phyloP scores from a whole-genome alignment of 305 asterid species.

The Fraxinus floribunda region DNA sequence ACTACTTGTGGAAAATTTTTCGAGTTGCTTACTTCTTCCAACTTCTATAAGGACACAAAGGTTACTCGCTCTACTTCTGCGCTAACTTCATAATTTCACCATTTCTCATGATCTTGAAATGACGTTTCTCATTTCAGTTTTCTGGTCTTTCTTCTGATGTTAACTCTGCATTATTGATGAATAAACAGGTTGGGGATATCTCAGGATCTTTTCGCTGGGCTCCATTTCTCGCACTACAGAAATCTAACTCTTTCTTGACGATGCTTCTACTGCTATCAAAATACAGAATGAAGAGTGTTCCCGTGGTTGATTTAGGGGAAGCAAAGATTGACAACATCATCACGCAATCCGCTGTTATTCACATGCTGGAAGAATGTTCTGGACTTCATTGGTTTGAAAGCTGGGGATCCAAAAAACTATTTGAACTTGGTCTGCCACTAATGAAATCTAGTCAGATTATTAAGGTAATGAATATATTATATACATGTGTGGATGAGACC shows the following conservation, averaged over 20 bases:
- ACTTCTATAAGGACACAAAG: constrained; percentile 87
- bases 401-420: constrained; percentile 86
- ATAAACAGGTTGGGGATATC: constrained; percentile 78
- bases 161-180: constrained; percentile 9
- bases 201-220: constrained; percentile 99
- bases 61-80: constrained; percentile 29
- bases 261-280: constrained; percentile 91
- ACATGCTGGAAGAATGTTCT: constrained; percentile 93
- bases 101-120: not conserved
- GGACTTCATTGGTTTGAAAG: constrained; percentile 98
- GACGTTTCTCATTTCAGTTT: not conserved
- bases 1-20: constrained; percentile 80
- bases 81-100: not conserved
- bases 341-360: constrained; percentile 93
- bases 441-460: constrained; percentile 57
- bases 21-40: constrained; percentile 79
- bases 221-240: constrained; percentile 93
- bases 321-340: constrained; percentile 71
- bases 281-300: constrained; percentile 93
- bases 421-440: constrained; percentile 83
- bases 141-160: not conserved
- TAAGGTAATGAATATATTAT: constrained; percentile 48
- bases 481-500: not conserved
- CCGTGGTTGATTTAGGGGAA: constrained; percentile 88
- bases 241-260: constrained; percentile 82